Base-by-base conservation (phyloP, 495 filamentous ascomycete species). In the Platismatia glauca region DNA sequence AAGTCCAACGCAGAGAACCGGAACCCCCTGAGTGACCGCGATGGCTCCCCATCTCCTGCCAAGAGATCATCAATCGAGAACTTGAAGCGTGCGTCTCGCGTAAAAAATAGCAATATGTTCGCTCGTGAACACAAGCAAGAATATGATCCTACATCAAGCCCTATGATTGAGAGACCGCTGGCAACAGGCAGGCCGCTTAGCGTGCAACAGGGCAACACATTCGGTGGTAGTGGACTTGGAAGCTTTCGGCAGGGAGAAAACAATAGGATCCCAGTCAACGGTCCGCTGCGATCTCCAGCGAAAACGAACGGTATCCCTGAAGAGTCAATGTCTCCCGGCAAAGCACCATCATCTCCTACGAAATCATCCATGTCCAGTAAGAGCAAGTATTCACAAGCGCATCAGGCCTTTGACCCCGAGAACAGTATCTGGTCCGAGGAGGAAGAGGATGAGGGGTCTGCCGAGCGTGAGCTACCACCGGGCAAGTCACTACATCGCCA, bases 91-190 rank as follows among this genome's bases (percentile, higher is more conserved):
- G 91, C 88, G 6, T 96, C 93, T 44, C 87, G 94, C 46, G 94
- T 98, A 57, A 95, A 94, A 76, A 97, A 96, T 76, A 94, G 91
- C 79, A 92, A 83, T 76, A 96, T 97, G 80, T 89, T 96, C 68
- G 89, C 90, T 29, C 88, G 90, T 35, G 90, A 95, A 72, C 82
- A 89, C 66, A 89, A 90, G 69, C 82, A 93, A 68, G 90, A 96
- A 69, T 95, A 96, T 72, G 91, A 96, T 69, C 91, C 91, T 15
- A 77, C 88, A n/a, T 82, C 85, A 58, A 72, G 87, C 31, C 87
- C 86, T 12, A 75, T 88, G 44, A 78, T 90, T 15, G 88, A 95
- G 67, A 81, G 92, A 63, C 92, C 93, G 16, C 77, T 94, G 61
- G 87, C 88, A 48, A 84, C 73, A 20, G 79, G 75, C 39, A 78